Percentiles rank a stretch among this genome's conserved stretches.
Evolutionary conservation across 495 filamentous ascomycete species (phyloP).

Genomic region (Daldinia concentrica): DNA sequence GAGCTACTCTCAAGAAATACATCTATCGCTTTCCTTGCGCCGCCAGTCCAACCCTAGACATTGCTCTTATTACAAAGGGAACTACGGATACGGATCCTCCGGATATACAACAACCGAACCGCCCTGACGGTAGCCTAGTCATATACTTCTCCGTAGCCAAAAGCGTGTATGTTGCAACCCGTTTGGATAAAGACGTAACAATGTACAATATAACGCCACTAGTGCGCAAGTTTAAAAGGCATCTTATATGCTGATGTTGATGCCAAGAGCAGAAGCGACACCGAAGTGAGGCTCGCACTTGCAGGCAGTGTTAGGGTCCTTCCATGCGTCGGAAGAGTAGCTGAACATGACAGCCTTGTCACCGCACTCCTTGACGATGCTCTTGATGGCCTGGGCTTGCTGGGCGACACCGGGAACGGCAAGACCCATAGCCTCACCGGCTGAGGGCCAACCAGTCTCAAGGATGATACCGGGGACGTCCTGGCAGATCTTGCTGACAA

Average conservation of each 20-base stretch:
- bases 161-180: slow-evolving; percentile 31
- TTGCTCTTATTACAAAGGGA: slow-evolving; percentile 37
- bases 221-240: slow-evolving; percentile 3
- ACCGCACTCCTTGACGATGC: slow-evolving; percentile 65
- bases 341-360: slow-evolving; percentile 78
- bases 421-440: slow-evolving; percentile 71
- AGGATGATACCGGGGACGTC: slow-evolving; percentile 75
- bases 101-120: slow-evolving; percentile 3
- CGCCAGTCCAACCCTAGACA: slow-evolving; percentile 14
- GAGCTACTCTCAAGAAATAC: slow-evolving; percentile 16
- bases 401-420: slow-evolving; percentile 72
- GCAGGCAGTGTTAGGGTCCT: slow-evolving; percentile 68
- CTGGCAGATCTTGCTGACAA: slow-evolving; percentile 71
- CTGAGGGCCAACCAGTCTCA: slow-evolving; percentile 90
- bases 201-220: slow-evolving; percentile 36
- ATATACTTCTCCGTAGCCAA: slow-evolving; percentile 15
- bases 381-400: slow-evolving; percentile 76
- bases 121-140: not conserved
- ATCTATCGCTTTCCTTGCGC: slow-evolving; percentile 30
- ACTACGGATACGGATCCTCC: slow-evolving; percentile 18
- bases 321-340: slow-evolving; percentile 84
- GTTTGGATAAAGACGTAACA: slow-evolving; percentile 36
- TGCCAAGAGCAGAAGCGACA: slow-evolving; percentile 53
- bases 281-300: slow-evolving; percentile 86
- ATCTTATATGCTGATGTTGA: slow-evolving; percentile 43